A percentile compares a stretch with the other conserved stretches of the same genome.
Evolutionary conservation across 225 moss, liverwort and hornwort species (phyloP).

Genomic region (Sphagnum tenellum): DNA sequence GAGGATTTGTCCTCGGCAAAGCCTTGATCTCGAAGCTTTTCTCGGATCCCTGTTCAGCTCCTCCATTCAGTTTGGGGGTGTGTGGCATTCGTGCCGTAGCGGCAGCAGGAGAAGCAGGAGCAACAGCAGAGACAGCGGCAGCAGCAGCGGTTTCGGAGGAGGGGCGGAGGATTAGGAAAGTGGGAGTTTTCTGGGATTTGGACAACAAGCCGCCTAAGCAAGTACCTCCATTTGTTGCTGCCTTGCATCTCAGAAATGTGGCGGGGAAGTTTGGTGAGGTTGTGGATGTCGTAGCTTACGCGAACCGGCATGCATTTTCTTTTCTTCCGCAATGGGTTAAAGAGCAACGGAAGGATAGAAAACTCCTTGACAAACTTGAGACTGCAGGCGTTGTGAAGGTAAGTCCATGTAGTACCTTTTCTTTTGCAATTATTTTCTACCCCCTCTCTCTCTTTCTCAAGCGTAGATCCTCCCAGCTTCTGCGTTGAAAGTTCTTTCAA

Average conservation of each 20-base stretch:
- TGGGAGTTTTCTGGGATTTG: conserved; percentile 94
- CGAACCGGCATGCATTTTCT: conserved; percentile 83
- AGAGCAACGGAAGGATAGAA: conserved; percentile 67
- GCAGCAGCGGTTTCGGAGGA: conserved; percentile 1
- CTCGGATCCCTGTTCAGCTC: too few relatives aligned
- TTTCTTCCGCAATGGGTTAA: conserved; percentile 82
- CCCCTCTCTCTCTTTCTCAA: too few relatives aligned
- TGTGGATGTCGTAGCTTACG: conserved; percentile 84
- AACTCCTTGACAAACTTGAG: conserved; percentile 71
- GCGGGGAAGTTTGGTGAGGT: conserved; percentile 78
- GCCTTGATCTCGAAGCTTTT: too few relatives aligned
- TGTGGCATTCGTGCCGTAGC: too few relatives aligned
- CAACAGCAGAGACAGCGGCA: not conserved
- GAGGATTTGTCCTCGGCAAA: too few relatives aligned
- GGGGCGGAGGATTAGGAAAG: conserved; percentile 18
- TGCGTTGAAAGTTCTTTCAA: too few relatives aligned
- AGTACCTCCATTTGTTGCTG: conserved; percentile 75
- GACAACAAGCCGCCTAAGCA: conserved; percentile 96
- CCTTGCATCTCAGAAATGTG: conserved; percentile 70
- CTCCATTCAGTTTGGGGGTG: too few relatives aligned
- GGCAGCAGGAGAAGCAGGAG: not conserved
- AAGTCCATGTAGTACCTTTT: not conserved
- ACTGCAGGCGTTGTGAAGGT: conserved; percentile 55
- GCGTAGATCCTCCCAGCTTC: too few relatives aligned
- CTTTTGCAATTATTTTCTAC: too few relatives aligned